phyloP scores from a whole-genome alignment of 495 filamentous ascomycete species.

The Mytilinidion resinicola region DNA sequence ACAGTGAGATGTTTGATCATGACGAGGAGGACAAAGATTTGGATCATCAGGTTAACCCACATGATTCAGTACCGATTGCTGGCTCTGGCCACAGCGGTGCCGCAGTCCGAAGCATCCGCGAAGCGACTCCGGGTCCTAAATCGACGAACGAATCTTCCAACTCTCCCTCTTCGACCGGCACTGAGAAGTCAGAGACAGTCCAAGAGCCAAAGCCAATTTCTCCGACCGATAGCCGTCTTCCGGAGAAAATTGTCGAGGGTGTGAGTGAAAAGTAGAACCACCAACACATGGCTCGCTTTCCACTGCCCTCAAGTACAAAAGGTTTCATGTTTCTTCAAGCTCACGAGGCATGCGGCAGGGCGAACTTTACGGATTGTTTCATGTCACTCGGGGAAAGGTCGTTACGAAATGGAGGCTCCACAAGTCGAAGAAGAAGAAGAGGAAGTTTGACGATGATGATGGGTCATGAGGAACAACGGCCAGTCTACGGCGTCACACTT shows the following conservation, averaged over 20 bases:
- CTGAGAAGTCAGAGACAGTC: slow-evolving; percentile 30
- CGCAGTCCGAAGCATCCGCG: slow-evolving; percentile 42
- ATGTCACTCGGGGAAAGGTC: too few relatives aligned
- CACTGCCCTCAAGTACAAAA: neutral
- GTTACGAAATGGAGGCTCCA: too few relatives aligned
- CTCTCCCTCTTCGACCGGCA: slow-evolving; percentile 44
- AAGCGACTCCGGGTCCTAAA: slow-evolving; percentile 52
- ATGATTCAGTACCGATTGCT: slow-evolving; percentile 19
- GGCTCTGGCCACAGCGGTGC: slow-evolving; percentile 11
- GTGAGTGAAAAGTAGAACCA: slow-evolving; percentile 19
- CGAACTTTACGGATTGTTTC: too few relatives aligned
- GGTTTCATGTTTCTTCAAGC: neutral
- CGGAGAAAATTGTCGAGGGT: slow-evolving; percentile 26
- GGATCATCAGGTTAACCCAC: slow-evolving; percentile 46
- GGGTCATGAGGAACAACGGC: too few relatives aligned
- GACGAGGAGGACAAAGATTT: slow-evolving; percentile 76
- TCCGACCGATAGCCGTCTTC: slow-evolving; percentile 12
- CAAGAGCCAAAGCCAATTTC: neutral
- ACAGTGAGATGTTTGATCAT: slow-evolving; percentile 88
- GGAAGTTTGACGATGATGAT: too few relatives aligned
- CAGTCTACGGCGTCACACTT: too few relatives aligned
- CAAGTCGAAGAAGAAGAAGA: too few relatives aligned
- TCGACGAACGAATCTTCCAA: slow-evolving; percentile 31
- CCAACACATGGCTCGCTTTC: neutral
- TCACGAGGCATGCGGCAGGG: neutral